These are phyloP conservation scores for Lepidium aucheri DNA, from an alignment of 345 rosid genomes.

Conservation along the genomic window DNA sequence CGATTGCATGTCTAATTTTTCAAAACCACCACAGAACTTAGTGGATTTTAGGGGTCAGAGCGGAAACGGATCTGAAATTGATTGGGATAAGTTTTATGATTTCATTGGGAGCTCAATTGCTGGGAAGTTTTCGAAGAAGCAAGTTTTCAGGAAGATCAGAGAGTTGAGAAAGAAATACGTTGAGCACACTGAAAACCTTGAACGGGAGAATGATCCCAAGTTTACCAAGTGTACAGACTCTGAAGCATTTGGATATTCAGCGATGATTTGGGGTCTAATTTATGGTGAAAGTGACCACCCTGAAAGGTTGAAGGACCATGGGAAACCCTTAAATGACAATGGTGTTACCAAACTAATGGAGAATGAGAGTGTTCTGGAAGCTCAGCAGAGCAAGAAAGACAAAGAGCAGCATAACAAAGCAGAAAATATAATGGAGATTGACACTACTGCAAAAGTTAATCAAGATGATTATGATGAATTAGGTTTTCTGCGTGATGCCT, in stretches of 20 bases:
- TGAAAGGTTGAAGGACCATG: not conserved
- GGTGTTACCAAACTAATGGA: too few relatives aligned
- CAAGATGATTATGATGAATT: not conserved
- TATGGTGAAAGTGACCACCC: not conserved
- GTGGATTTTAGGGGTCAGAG: not conserved
- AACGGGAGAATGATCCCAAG: not conserved
- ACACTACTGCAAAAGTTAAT: not conserved
- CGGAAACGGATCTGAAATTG: not conserved
- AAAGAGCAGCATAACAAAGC: not conserved
- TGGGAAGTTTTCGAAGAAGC: not conserved
- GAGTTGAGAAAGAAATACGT: not conserved
- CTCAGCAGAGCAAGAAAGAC: too few relatives aligned
- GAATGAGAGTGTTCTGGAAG: too few relatives aligned
- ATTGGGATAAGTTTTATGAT: constrained; percentile 6
- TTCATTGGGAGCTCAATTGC: not conserved
- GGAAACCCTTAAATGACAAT: too few relatives aligned
- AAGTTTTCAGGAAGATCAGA: constrained; percentile 12
- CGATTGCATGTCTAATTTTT: not conserved
- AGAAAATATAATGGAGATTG: not conserved
- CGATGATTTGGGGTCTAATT: constrained; percentile 13
- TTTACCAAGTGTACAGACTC: constrained; percentile 15
- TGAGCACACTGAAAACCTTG: not conserved
- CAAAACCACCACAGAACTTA: not conserved
- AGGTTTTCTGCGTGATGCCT: not conserved
- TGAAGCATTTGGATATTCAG: constrained; percentile 10